Evolutionary conservation across 805 yeast species (phyloP).

Genomic region (Hanseniaspora singularis): DNA sequence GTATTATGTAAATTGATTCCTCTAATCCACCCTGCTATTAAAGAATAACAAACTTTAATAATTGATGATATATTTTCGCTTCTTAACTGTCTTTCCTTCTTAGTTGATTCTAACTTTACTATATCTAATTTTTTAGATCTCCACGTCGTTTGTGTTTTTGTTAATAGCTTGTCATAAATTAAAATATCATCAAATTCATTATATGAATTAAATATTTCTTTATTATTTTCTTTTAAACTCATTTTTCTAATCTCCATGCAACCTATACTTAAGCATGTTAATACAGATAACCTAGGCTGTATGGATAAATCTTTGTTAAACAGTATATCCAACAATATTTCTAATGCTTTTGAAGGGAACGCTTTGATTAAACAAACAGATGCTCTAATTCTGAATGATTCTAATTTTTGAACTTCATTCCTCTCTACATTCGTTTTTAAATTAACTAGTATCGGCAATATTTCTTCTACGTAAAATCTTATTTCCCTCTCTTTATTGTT

Average conservation of each 20-base stretch:
- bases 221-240: constrained; percentile 35
- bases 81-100: neutral
- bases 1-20: constrained; percentile 41
- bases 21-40: constrained; percentile 42
- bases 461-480: constrained; percentile 41
- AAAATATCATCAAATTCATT: constrained; percentile 10
- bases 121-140: constrained; percentile 28
- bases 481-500: constrained; percentile 49
- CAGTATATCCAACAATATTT: constrained; percentile 32
- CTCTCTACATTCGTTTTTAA: constrained; percentile 46
- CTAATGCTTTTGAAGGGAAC: constrained; percentile 20
- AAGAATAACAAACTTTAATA: constrained; percentile 38
- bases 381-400: constrained; percentile 23
- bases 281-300: constrained; percentile 58
- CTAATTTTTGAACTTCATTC: constrained; percentile 48
- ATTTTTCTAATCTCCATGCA: constrained; percentile 62
- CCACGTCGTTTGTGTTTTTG: constrained; percentile 24
- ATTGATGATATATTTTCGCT: constrained; percentile 28
- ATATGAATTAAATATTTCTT: constrained; percentile 24
- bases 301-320: constrained; percentile 62
- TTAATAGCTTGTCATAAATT: neutral
- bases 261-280: constrained; percentile 57
- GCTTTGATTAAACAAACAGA: neutral
- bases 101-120: neutral
- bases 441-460: constrained; percentile 41